phyloP scores from a whole-genome alignment of 768 basidiomycete genomes.

The Panus rudis region DNA sequence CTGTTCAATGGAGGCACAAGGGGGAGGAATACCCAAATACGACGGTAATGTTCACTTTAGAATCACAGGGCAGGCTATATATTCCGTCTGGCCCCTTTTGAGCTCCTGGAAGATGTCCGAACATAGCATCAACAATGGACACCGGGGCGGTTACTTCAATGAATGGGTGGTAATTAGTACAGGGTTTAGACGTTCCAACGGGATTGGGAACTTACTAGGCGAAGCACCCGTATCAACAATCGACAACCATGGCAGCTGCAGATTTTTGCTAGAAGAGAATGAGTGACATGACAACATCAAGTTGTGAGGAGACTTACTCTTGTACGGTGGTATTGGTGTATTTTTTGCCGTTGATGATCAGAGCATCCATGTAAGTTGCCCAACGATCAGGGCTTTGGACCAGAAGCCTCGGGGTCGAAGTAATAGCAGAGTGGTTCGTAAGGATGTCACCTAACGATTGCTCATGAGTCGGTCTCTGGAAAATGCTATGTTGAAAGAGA shows the following conservation, averaged over 20 bases:
- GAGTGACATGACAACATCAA: too few relatives aligned
- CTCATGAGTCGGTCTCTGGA: too few relatives aligned
- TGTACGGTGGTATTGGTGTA: conserved; percentile 1
- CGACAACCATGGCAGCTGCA: conserved; percentile 5
- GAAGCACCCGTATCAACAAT: conserved; percentile 15
- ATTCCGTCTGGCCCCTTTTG: background rate
- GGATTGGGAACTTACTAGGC: conserved; percentile 2
- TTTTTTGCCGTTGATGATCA: conserved; percentile 12
- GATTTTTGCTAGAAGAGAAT: too few relatives aligned
- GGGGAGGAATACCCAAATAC: conserved; percentile 9
- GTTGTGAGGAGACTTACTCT: background rate
- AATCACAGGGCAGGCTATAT: conserved; percentile 15
- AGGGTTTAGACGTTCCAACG: background rate
- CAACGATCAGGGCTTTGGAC: too few relatives aligned
- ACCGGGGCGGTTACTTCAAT: conserved; percentile 5
- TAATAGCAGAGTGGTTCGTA: too few relatives aligned
- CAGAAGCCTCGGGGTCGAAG: too few relatives aligned
- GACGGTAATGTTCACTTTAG: conserved; percentile 11
- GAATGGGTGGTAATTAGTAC: background rate
- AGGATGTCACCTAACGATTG: too few relatives aligned
- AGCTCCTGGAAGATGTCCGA: conserved; percentile 13
- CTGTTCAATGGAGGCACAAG: too few relatives aligned
- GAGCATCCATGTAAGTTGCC: conserved; percentile 11
- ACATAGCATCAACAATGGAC: conserved; percentile 13
- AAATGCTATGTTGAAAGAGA: too few relatives aligned